Evolutionary conservation across 2,329 filamentous ascomycete genomes (phyloP).

Genomic region (Aaosphaeria arxii): DNA sequence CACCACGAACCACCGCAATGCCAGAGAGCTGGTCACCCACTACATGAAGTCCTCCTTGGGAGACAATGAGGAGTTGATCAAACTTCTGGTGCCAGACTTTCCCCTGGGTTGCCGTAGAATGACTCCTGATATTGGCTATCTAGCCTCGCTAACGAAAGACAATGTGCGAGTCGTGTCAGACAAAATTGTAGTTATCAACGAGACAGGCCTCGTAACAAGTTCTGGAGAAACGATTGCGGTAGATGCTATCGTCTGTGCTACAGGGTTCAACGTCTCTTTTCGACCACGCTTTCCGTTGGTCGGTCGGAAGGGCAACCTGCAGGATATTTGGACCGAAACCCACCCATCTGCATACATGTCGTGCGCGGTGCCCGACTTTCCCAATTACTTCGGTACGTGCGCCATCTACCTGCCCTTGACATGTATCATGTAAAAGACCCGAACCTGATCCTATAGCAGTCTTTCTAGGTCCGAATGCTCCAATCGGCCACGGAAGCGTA

Average conservation of each 20-base stretch:
- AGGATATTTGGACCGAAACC: conserved; percentile 1
- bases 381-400: conserved; percentile 3
- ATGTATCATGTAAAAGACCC: not conserved
- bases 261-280: conserved; percentile 1
- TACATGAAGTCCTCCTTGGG: not conserved
- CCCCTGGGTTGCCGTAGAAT: not conserved
- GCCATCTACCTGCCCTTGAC: not conserved
- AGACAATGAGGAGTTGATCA: not conserved
- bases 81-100: not conserved
- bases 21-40: too few species aligned
- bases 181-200: conserved; percentile 2
- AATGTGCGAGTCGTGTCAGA: not conserved
- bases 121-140: not conserved
- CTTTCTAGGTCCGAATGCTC: conserved; percentile 15
- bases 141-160: not conserved
- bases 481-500: conserved; percentile 2
- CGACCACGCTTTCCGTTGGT: conserved; percentile 1
- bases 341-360: conserved; percentile 2
- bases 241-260: conserved; percentile 5
- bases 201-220: conserved; percentile 1
- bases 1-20: too few species aligned
- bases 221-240: conserved; percentile 1
- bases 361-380: not conserved
- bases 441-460: not conserved
- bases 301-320: conserved; percentile 1